phyloP scores from a whole-genome alignment of 2,329 filamentous ascomycete genomes.

The Claviceps citrina region DNA sequence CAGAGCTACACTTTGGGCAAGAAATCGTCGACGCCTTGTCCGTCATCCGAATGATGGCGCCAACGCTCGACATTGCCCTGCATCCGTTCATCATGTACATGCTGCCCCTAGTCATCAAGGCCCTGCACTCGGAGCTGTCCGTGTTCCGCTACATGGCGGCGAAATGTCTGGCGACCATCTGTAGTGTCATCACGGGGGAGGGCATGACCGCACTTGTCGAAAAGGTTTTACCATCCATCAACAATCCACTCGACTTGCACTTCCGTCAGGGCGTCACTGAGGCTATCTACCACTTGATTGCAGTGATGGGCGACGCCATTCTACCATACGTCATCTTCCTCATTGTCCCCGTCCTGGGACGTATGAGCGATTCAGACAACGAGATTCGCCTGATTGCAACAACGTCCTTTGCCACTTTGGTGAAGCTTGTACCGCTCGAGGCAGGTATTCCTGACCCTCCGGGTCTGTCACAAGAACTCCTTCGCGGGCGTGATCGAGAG shows the following conservation, averaged over 20 bases:
- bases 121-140: slow-evolving; percentile 72
- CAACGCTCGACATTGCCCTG: slow-evolving; percentile 64
- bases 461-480: slow-evolving; percentile 72
- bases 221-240: slow-evolving; percentile 81
- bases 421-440: slow-evolving; percentile 92
- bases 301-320: slow-evolving; percentile 94
- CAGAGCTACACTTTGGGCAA: slow-evolving; percentile 65
- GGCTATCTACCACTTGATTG: slow-evolving; percentile 89
- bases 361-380: slow-evolving; percentile 97
- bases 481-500: slow-evolving; percentile 83
- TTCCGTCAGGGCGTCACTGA: slow-evolving; percentile 89
- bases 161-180: slow-evolving; percentile 93
- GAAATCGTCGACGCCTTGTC: slow-evolving; percentile 90
- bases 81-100: slow-evolving; percentile 69
- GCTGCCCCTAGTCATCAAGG: slow-evolving; percentile 73
- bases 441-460: slow-evolving; percentile 94
- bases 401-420: slow-evolving; percentile 89
- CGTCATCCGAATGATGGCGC: slow-evolving; percentile 78
- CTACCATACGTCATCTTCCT: slow-evolving; percentile 97
- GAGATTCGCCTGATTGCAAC: slow-evolving; percentile 89
- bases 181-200: slow-evolving; percentile 87
- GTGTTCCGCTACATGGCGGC: slow-evolving; percentile 93
- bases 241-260: slow-evolving; percentile 73
- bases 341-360: slow-evolving; percentile 86
- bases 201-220: slow-evolving; percentile 95